Evolutionary conservation across 2,329 filamentous ascomycete genomes (phyloP).

Genomic region (Blastomyces gilchristii): DNA sequence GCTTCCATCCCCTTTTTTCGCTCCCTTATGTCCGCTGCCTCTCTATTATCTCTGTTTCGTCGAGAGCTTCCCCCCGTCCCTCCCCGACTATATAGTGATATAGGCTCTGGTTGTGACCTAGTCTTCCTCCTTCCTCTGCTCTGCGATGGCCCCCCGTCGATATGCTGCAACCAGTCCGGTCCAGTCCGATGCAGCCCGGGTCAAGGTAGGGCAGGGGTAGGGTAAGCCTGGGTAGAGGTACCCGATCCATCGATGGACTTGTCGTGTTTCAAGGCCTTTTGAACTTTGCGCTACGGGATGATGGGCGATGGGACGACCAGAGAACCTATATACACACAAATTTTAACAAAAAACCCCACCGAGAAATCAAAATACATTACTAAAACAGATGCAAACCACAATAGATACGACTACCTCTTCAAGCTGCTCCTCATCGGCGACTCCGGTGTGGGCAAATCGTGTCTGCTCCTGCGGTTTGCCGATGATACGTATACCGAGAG

Average conservation of each 20-base stretch:
- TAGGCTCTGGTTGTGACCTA: too few species aligned
- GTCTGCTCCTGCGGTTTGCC: slow-evolving; percentile 91
- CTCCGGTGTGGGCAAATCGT: slow-evolving; percentile 99
- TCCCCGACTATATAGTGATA: too few species aligned
- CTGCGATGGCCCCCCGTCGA: too few species aligned
- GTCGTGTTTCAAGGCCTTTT: too few species aligned
- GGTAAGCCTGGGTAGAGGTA: not conserved
- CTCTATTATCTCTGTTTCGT: too few species aligned
- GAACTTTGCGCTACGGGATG: too few species aligned
- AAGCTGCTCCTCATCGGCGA: slow-evolving; percentile 99
- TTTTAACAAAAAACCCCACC: not conserved
- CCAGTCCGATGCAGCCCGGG: not conserved
- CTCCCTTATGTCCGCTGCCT: too few species aligned
- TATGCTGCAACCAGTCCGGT: not conserved
- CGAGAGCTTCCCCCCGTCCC: too few species aligned
- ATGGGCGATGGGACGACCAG: too few species aligned
- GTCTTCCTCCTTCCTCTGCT: too few species aligned
- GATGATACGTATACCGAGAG: slow-evolving; percentile 99
- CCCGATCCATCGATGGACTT: not conserved
- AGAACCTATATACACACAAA: not conserved
- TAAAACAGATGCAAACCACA: not conserved
- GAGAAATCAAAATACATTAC: not conserved
- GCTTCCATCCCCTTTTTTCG: too few species aligned
- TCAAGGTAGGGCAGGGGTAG: not conserved
- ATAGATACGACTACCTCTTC: slow-evolving; percentile 99